Evolutionary conservation across 2,329 filamentous ascomycete genomes (phyloP).

Genomic region (Sphaerulina populicola): DNA sequence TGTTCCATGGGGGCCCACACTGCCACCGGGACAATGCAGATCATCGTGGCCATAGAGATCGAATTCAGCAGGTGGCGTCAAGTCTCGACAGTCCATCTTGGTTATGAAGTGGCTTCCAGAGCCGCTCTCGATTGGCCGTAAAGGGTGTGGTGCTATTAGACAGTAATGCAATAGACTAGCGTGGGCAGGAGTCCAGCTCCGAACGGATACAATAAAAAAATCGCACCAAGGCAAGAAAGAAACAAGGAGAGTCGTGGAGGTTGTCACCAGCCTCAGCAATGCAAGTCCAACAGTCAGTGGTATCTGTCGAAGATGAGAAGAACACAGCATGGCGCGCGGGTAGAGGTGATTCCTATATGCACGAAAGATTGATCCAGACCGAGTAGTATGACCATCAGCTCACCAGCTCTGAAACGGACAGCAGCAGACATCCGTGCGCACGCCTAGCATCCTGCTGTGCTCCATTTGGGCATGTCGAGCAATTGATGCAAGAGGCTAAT

Average conservation of each 20-base stretch:
- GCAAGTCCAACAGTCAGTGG: slow-evolving; percentile 22
- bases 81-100: slow-evolving; percentile 40
- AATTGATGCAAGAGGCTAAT: slow-evolving; percentile 7
- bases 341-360: slow-evolving; percentile 24
- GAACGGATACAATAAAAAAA: slow-evolving; percentile 30
- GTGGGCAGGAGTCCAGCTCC: slow-evolving; percentile 40
- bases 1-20: slow-evolving; percentile 27
- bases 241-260: slow-evolving; percentile 35
- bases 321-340: slow-evolving; percentile 13
- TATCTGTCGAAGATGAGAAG: slow-evolving; percentile 17
- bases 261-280: slow-evolving; percentile 27
- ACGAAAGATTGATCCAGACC: slow-evolving; percentile 15
- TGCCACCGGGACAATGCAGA: slow-evolving; percentile 28
- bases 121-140: slow-evolving; percentile 9
- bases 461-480: slow-evolving; percentile 10
- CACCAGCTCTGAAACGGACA: slow-evolving; percentile 25
- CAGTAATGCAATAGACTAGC: slow-evolving; percentile 17
- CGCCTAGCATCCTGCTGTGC: slow-evolving; percentile 6
- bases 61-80: slow-evolving; percentile 38
- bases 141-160: slow-evolving; percentile 20
- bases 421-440: slow-evolving; percentile 21
- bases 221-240: slow-evolving; percentile 32
- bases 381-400: slow-evolving; percentile 17
- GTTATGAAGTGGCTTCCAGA: slow-evolving; percentile 19
- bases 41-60: slow-evolving; percentile 23